Evolutionary conservation across 441 rosid genomes (phyloP).

Genomic region (Croton setiger): DNA sequence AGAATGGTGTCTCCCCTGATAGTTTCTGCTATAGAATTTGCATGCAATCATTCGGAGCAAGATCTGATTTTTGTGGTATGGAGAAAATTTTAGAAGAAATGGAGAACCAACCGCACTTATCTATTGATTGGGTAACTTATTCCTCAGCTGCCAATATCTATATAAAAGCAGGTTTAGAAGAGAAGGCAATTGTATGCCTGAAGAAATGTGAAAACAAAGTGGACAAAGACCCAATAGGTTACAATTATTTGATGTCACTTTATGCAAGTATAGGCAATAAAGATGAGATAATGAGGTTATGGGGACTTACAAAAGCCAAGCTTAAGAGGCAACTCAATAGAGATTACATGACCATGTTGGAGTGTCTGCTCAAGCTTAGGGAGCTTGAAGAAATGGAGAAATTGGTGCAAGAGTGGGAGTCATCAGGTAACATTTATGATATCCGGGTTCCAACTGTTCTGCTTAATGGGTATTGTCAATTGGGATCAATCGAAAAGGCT

Average conservation of each 20-base stretch:
- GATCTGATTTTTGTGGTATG: conserved; percentile 35
- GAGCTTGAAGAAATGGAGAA: conserved; percentile 43
- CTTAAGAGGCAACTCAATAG: conserved; percentile 37
- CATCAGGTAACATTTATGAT: conserved; percentile 35
- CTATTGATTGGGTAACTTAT: conserved; percentile 47
- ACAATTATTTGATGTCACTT: conserved; percentile 43
- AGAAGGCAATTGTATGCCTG: conserved; percentile 37
- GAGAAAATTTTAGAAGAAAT: conserved; percentile 45
- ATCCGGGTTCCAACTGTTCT: conserved; percentile 51
- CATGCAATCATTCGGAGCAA: conserved; percentile 36
- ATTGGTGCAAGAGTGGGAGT: conserved; percentile 47
- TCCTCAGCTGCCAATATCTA: conserved; percentile 34
- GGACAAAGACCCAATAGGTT: conserved; percentile 33
- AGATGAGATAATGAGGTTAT: conserved; percentile 47
- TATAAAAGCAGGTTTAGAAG: conserved; percentile 35
- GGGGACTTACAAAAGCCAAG: conserved; percentile 37
- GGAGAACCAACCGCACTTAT: conserved; percentile 28
- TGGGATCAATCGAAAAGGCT: conserved; percentile 40
- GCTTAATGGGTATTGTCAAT: conserved; percentile 39
- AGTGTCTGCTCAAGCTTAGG: conserved; percentile 41
- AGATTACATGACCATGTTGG: conserved; percentile 43
- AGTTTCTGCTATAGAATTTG: conserved; percentile 46
- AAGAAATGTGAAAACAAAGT: conserved; percentile 44
- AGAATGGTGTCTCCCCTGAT: conserved; percentile 39
- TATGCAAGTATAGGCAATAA: conserved; percentile 45